Evolutionary conservation across 495 filamentous ascomycete genomes (phyloP), one percentile per base, ranked within the genome.

Genomic region (Xylona heveae): DNA sequence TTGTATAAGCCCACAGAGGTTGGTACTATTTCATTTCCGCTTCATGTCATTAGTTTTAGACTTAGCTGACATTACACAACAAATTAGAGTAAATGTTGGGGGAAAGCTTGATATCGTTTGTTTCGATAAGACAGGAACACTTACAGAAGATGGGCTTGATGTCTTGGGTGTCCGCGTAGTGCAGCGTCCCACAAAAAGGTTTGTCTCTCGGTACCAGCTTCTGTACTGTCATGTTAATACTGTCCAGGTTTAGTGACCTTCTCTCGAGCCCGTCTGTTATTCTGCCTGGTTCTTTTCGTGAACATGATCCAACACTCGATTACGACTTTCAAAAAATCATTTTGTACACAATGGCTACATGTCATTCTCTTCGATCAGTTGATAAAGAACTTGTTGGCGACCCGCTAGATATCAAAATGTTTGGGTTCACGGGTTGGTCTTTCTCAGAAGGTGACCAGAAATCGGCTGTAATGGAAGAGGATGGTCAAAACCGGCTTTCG

Each of bases 321-420:
- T 66, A 68, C 38, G 62, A 69, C 26, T 62, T 61, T 10, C 67
- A 74, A 38, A 74, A 70, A 37, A 74, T 74, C 20, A 70, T 74
- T 12, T 56, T 94, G 12, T 79, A 90, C 43, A 83, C 82, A 0
- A 99, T 99, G 90, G 80, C 88, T 18, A 99, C 88, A 6, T 99
- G 90, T 36, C 90, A 99, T 47, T 90, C 85, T 2, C 59, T 99
- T 10, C 68, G 82, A 19, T 64, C 73, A 22, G 71, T 95, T 10
- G 84, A 99, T 38, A 72, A 65, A 26, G 81, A 94, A 42, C 59
- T 93, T 10, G 56, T 99, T 14, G 90, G 90, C 4, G 90, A 99
- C 51, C 90, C 90, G 19, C 61, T 99, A 9, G 90, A 99, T 50
- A 56, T 94, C 28, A 95, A 95, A 46, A 99, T 99, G 90, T 99